These are phyloP conservation scores for Leavenworthia alabamica DNA, from an alignment of 345 rosid genomes.

Conservation along the genomic window DNA sequence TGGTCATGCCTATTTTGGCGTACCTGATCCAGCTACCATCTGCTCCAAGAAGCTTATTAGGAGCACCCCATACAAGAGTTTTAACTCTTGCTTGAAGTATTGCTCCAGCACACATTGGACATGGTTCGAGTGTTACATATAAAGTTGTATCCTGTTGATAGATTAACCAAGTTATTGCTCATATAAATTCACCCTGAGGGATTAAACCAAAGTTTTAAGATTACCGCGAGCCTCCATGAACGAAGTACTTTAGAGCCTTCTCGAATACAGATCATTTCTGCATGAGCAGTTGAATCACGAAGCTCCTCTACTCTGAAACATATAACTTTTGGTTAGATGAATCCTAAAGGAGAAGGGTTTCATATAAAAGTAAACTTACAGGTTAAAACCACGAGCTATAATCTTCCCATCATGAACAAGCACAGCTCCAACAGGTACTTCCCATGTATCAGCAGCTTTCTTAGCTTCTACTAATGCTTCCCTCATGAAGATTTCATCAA, in stretches of 20 bases:
- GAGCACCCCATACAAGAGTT: constrained; percentile 97
- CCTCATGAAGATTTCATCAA: constrained; percentile 87
- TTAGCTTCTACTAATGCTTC: constrained; percentile 90
- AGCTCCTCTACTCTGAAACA: constrained; percentile 84
- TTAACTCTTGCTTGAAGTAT: constrained; percentile 90
- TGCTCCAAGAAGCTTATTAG: constrained; percentile 96
- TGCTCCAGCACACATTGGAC: constrained; percentile 99
- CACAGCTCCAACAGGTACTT: constrained; percentile 96
- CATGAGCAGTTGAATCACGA: constrained; percentile 95
- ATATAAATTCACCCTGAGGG: too few relatives aligned
- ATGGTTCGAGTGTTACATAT: constrained; percentile 93
- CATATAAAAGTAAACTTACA: constrained; percentile 48
- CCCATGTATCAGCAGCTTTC: constrained; percentile 95
- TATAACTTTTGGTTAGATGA: neutral
- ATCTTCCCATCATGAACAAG: constrained; percentile 85
- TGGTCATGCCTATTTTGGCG: too few relatives aligned
- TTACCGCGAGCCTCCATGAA: constrained; percentile 90
- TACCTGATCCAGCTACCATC: constrained; percentile 97
- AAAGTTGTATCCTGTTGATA: constrained; percentile 63
- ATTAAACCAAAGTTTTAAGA: too few relatives aligned
- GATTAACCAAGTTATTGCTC: constrained; percentile 11
- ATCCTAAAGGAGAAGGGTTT: neutral
- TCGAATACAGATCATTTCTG: constrained; percentile 92
- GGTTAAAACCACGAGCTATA: constrained; percentile 83
- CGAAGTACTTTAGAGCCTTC: constrained; percentile 71